A percentile compares a stretch with the other conserved stretches of the same genome.
These are phyloP conservation scores for Penicillium alfredii DNA, from an alignment of 495 filamentous ascomycete genomes.

Conservation along the genomic window DNA sequence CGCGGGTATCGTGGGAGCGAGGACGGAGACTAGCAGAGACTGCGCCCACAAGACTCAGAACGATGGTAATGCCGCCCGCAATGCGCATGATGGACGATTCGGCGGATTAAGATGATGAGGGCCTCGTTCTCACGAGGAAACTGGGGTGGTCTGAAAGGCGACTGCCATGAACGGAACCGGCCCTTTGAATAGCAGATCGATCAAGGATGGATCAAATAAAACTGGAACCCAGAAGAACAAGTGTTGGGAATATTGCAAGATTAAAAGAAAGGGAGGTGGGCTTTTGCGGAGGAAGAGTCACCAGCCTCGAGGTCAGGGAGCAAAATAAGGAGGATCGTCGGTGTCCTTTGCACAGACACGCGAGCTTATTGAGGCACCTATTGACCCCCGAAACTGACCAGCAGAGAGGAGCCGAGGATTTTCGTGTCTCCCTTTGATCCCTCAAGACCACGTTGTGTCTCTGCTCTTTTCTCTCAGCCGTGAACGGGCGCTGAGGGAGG, in stretches of 20 bases:
- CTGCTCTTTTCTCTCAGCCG: too few species aligned
- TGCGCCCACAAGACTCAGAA: slow-evolving; percentile 29
- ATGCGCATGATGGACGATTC: slow-evolving; percentile 36
- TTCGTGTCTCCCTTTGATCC: too few species aligned
- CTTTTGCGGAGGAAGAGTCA: too few species aligned
- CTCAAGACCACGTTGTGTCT: too few species aligned
- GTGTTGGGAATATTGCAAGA: not conserved
- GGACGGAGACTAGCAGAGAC: slow-evolving; percentile 41
- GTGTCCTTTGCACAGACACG: slow-evolving; percentile 1
- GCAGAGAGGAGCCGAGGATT: not conserved
- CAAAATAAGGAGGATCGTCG: slow-evolving; percentile 10
- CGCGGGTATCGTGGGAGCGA: slow-evolving; percentile 63
- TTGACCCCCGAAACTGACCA: too few species aligned
- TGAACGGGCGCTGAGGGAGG: too few species aligned
- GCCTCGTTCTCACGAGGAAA: slow-evolving; percentile 11
- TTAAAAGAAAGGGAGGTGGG: not conserved
- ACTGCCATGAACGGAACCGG: slow-evolving; percentile 25
- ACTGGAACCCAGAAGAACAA: not conserved
- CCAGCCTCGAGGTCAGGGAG: not conserved
- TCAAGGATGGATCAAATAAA: not conserved
- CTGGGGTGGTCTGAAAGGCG: slow-evolving; percentile 2
- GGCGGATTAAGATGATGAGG: too few species aligned
- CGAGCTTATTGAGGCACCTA: slow-evolving; percentile 2
- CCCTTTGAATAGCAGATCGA: slow-evolving; percentile 1
- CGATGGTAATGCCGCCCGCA: slow-evolving; percentile 33